Percentiles rank a stretch among this genome's conserved stretches.
Evolutionary conservation across 495 filamentous ascomycete genomes (phyloP).

Genomic region (Neurospora sp.): DNA sequence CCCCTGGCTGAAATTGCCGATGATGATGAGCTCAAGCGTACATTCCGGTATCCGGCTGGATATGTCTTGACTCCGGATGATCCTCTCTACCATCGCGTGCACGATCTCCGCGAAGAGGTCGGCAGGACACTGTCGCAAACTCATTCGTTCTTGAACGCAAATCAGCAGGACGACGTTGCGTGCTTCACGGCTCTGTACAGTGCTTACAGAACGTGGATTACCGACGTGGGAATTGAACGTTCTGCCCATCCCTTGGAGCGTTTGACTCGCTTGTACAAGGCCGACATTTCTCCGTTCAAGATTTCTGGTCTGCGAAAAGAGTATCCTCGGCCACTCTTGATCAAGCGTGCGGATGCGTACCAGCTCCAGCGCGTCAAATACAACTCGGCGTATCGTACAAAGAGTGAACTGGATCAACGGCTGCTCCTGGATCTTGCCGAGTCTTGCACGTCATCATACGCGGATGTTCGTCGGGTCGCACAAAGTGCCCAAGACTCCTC

Average conservation of each 20-base stretch:
- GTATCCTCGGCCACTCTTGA: constrained; percentile 80
- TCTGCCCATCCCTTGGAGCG: constrained; percentile 90
- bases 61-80: constrained; percentile 60
- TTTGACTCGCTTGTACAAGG: constrained; percentile 66
- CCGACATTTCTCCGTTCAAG: constrained; percentile 86
- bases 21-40: constrained; percentile 71
- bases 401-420: constrained; percentile 72
- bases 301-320: constrained; percentile 84
- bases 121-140: constrained; percentile 75
- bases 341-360: constrained; percentile 87
- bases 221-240: constrained; percentile 91
- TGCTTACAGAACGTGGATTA: constrained; percentile 91
- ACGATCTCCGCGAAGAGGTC: constrained; percentile 65
- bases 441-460: constrained; percentile 88
- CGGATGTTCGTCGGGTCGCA: constrained; percentile 86
- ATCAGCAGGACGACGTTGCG: constrained; percentile 90
- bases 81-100: constrained; percentile 60
- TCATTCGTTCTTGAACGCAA: constrained; percentile 69
- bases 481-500: constrained; percentile 89
- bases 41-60: constrained; percentile 76
- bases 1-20: constrained; percentile 58
- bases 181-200: constrained; percentile 90
- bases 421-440: constrained; percentile 81
- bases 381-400: constrained; percentile 77
- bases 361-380: constrained; percentile 87